Evolutionary conservation across 805 yeast species (phyloP), one percentile per base, ranked within the genome.

Genomic region (Barnettozyma californica): DNA sequence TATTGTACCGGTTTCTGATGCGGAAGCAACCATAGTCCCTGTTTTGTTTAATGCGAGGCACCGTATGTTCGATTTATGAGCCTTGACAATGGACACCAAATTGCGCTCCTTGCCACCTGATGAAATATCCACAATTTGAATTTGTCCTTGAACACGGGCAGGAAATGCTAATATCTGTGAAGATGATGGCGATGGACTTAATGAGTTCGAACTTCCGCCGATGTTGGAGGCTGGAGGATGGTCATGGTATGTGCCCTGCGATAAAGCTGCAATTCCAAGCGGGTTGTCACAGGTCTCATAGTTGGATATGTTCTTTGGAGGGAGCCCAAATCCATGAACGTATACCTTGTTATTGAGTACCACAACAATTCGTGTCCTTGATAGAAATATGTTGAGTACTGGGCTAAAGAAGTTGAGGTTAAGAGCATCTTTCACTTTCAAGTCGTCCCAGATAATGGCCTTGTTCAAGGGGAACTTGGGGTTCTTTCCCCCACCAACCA

Each of bases 371-470:
- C 89, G 70, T 11, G 84, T 78, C 48, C 96, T 73, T 10, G 95
- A 85, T 36, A 92, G 66, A 36, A 84, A 74, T 9, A 88, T 89
- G 53, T 84, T 81, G 42, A 85, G 68, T 4, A 92, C 83, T 0
- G 92, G 87, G 41, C 83, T 78, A 72, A 77, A 75, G 62, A 91
- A 89, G 62, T 87, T 94, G 50, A 94, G 67, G 34, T 77, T 76
- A 18, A 88, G 71, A 4, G 91, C 84, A 26, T 83, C 82, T 55
- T 81, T 82, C 53, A 83, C 77, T 65, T 87, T 87, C 51, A 87
- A 66, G 63, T 92, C 98, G 66, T 92, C 97, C 96, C 97, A 94
- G 16, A 92, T 83, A 33, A 89, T 76, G 35, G 90, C 77, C 63
- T 86, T 87, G 67, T 87, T 88, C 55, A 79, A 74, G 1, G 96